These are phyloP conservation scores for Suillus weaverae DNA, from an alignment of 768 basidiomycete species.

Conservation along the genomic window DNA sequence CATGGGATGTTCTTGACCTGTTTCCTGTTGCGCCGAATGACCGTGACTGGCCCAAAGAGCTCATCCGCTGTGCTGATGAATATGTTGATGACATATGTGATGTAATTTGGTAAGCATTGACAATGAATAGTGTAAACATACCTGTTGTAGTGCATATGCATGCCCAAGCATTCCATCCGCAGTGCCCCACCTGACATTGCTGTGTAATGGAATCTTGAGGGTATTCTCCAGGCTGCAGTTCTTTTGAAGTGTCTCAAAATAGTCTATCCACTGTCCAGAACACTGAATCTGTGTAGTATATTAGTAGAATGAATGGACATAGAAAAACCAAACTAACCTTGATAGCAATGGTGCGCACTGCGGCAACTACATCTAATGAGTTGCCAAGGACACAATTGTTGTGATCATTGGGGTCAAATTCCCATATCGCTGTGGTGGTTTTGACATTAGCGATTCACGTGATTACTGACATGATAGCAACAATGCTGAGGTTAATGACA, in stretches of 20 bases:
- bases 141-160: constrained; percentile 12
- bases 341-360: constrained; percentile 29
- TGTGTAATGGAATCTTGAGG: constrained; percentile 27
- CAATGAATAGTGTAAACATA: constrained; percentile 10
- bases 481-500: constrained; percentile 27
- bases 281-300: constrained; percentile 21
- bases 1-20: constrained; percentile 28
- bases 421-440: constrained; percentile 33
- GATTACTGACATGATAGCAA: constrained; percentile 32
- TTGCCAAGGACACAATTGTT: constrained; percentile 28
- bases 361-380: constrained; percentile 32
- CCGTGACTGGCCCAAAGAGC: constrained; percentile 32
- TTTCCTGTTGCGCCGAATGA: constrained; percentile 16
- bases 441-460: constrained; percentile 30
- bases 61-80: constrained; percentile 26
- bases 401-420: constrained; percentile 27
- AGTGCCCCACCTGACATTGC: constrained; percentile 27
- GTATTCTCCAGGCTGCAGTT: constrained; percentile 15
- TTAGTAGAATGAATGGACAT: neutral
- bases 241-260: constrained; percentile 23
- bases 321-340: constrained; percentile 22
- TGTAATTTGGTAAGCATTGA: neutral
- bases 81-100: constrained; percentile 12
- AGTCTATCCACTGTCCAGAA: constrained; percentile 23
- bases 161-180: constrained; percentile 24